phyloP scores from a whole-genome alignment of 1,284 basidiomycete genomes.

The Apiotrichum veenhuisii region DNA sequence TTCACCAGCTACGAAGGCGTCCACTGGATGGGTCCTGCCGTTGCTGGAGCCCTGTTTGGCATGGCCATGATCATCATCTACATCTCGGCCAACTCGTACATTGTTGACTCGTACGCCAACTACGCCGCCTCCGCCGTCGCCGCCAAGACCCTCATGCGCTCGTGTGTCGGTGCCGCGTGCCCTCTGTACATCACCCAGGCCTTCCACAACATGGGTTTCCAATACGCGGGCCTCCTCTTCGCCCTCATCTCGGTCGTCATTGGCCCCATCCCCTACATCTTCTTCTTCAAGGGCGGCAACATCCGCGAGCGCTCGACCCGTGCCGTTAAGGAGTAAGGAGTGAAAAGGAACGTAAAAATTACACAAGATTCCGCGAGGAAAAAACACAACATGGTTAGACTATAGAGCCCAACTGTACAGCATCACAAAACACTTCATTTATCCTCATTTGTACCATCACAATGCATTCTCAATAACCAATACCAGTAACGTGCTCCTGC shows the following conservation, averaged over 20 bases:
- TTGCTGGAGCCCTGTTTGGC: constrained; percentile 34
- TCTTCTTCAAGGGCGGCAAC: constrained; percentile 41
- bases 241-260: constrained; percentile 32
- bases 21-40: constrained; percentile 38
- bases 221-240: constrained; percentile 36
- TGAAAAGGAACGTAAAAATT: too few species aligned
- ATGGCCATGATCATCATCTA: constrained; percentile 43
- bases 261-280: constrained; percentile 37
- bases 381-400: too few species aligned
- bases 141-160: constrained; percentile 54
- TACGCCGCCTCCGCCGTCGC: constrained; percentile 50
- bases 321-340: constrained; percentile 19
- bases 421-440: too few species aligned
- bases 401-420: too few species aligned
- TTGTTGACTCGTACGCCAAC: constrained; percentile 37
- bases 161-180: constrained; percentile 48
- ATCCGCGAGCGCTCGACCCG: constrained; percentile 25
- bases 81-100: constrained; percentile 44
- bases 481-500: too few species aligned
- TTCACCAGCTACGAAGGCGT: constrained; percentile 36
- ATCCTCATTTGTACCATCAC: too few species aligned
- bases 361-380: too few species aligned
- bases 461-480: too few species aligned
- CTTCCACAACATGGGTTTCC: constrained; percentile 32
- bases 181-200: constrained; percentile 28